Base-by-base conservation (phyloP, 2,329 filamentous ascomycete genomes). In the Lasiodiplodia hormozganensis region DNA sequence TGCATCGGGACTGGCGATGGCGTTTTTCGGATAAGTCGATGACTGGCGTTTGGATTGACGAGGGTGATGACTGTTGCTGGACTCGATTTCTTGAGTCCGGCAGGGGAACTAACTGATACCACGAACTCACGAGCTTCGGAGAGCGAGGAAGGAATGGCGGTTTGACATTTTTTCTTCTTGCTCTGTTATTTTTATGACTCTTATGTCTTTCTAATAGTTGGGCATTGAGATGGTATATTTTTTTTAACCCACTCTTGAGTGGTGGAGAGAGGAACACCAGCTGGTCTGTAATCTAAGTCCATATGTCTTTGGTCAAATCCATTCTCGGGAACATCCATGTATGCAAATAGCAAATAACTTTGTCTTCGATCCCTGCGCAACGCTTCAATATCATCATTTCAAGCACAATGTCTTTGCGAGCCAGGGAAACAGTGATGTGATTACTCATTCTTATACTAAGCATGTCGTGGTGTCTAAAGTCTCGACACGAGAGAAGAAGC, bases 21-120 rank as follows among this genome's bases (percentile, higher is more conserved):
- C 16, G 5, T 62, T 18, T 38, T 34, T 18, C 11, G 56, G n/a
- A 5, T 25, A 31, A 16, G 25, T 56, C 28, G 52, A 16, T 56
- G 40, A 47, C n/a, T 47, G 43, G 43, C 43, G 43, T 47, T 47
- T 47, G 43, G 43, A 47, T 21, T 21, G 43, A 47, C n/a, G 31
- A 34, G 31, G 31, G 8, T 34, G 31, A 34, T 34, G 31, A 34
- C 31, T 34, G 8, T 8, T 34, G 8, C 31, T 34, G 31, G 31
- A 8, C 31, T 34, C 43, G 18, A 47, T 21, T 11, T 3, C 18
- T 47, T 47, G 8, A 6, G 43, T 47, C 21, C 43, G 43, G 7
- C 43, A 47, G 43, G n/a, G 36, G 14, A 38, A 58, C 54, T 58
- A 38, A 58, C 54, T 58, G 54, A 58, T 58, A 58, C 54, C 54